Conservation (phyloP, 164 flowering plant genomes). For the Kalanchoe fedtschenkoi region DNA sequence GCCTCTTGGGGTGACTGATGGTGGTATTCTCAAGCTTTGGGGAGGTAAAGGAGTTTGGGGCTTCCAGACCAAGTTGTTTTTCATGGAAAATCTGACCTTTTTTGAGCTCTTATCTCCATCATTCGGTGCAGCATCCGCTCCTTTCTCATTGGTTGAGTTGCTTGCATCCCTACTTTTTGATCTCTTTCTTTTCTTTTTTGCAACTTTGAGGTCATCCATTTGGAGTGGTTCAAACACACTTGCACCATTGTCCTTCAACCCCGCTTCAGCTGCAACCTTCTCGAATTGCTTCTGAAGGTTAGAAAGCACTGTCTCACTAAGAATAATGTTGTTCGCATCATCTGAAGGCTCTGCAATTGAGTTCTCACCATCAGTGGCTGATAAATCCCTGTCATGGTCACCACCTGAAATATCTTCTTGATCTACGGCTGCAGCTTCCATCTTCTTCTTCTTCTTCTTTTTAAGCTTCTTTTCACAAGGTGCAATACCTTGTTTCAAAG, state of each 20-base stretch:
- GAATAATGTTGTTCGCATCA: constrained; percentile 14
- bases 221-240: constrained; percentile 19
- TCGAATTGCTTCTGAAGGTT: constrained; percentile 83
- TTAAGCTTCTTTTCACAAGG: constrained; percentile 16
- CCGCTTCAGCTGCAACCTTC: constrained; percentile 75
- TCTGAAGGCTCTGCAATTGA: constrained; percentile 1
- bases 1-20: constrained; percentile 91
- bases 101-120: constrained; percentile 53
- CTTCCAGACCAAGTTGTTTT: constrained; percentile 83
- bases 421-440: constrained; percentile 7
- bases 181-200: constrained; percentile 60
- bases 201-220: constrained; percentile 11
- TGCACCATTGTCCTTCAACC: constrained; percentile 30
- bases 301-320: constrained; percentile 49
- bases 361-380: constrained; percentile 12
- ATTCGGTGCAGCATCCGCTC: constrained; percentile 23
- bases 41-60: constrained; percentile 83
- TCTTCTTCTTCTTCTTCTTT: constrained; percentile 22
- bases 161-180: constrained; percentile 22
- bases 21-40: constrained; percentile 74
- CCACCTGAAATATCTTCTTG: constrained; percentile 2
- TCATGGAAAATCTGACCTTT: constrained; percentile 79
- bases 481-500: constrained; percentile 13
- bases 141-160: constrained; percentile 5
- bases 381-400: constrained; percentile 8